Base-by-base conservation (phyloP, 2,329 filamentous ascomycete species). In the Tolypocladium tropicale region DNA sequence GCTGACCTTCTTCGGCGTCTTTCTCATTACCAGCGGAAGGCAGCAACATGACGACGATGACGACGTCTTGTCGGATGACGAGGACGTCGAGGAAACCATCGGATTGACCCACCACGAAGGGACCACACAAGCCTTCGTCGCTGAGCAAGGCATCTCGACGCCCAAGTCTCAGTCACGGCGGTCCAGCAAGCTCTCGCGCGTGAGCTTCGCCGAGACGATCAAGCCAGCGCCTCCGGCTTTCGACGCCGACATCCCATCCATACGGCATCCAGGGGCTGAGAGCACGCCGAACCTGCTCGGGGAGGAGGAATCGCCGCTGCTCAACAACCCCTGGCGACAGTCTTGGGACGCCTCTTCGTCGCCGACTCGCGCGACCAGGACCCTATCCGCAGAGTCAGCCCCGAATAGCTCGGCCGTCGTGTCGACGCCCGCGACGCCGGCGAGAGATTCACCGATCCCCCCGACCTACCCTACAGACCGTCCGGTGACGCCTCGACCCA, bases 1-100 rank as follows among this genome's bases (percentile, higher is more conserved):
- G 5, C 74, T 99, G 61, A 99, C 94, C 1, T 99, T 99, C 70
- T 85, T 93, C 58, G 94, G 94, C 11, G 94, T 99, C n/a, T 97
- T 94, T 72, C 81, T 96, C 62, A 96, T 99, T 66, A 97, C 94
- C 1, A 95, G 88, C 65, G 91, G 90, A 55, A 81, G 92, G 62
- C 76, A 81, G 53, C 74, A 77, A 12, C 80, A 80, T 21, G 76
- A 81, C n/a, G 79, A 83, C 3, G 79, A 83, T 4, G 82, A 73
- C n/a, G 78, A 82, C n/a, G 60, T 66, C 9, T 63, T 82, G 18
- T 79, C 74, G 4, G 81, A 84, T 46, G 73, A 72, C 32, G 81
- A 84, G 49, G 81, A 82, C 37, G 75, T 83, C 18, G 83, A 86
- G 60, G 85, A 86, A 62, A 83, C 80, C 14, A 85, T 86, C 53